phyloP scores from a whole-genome alignment of 352 stramenopile species.

The Phytophthora pisi region DNA sequence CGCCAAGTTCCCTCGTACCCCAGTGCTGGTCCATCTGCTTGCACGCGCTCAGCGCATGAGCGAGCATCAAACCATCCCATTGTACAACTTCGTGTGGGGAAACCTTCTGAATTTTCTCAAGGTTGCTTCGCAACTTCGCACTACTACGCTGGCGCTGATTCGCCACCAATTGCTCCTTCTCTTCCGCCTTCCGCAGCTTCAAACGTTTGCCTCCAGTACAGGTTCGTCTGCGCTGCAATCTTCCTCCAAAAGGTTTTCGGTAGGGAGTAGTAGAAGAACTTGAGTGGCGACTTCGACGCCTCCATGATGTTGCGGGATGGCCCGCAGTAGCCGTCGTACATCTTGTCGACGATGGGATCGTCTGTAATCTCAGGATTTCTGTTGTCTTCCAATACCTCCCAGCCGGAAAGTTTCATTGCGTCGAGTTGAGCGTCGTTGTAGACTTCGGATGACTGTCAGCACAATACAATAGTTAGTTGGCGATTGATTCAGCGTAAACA shows the following conservation, averaged over 20 bases:
- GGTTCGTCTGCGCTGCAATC: conserved; percentile 2
- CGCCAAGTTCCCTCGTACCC: neutral
- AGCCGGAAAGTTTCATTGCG: conserved; percentile 4
- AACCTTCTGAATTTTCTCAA: neutral
- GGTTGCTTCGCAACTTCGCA: neutral
- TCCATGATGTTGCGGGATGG: conserved; percentile 1
- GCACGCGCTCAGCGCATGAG: neutral
- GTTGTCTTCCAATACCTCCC: conserved; percentile 5
- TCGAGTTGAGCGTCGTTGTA: conserved; percentile 3
- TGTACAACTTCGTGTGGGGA: neutral
- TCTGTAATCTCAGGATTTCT: neutral
- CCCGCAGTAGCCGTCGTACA: conserved; percentile 8
- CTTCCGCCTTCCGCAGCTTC: neutral
- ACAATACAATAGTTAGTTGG: conserved; percentile 7
- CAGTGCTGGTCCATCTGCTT: conserved; percentile 1
- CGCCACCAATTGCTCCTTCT: neutral
- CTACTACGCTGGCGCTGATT: neutral
- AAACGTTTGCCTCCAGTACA: conserved; percentile 9
- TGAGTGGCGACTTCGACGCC: neutral
- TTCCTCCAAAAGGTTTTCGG: conserved; percentile 16
- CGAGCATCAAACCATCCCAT: neutral
- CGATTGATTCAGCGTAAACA: conserved; percentile 7
- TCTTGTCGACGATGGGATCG: neutral
- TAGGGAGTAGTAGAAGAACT: conserved; percentile 21
- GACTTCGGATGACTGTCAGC: conserved; percentile 16